Conservation (phyloP, 495 filamentous ascomycete species). For the Neurospora sp. region DNA sequence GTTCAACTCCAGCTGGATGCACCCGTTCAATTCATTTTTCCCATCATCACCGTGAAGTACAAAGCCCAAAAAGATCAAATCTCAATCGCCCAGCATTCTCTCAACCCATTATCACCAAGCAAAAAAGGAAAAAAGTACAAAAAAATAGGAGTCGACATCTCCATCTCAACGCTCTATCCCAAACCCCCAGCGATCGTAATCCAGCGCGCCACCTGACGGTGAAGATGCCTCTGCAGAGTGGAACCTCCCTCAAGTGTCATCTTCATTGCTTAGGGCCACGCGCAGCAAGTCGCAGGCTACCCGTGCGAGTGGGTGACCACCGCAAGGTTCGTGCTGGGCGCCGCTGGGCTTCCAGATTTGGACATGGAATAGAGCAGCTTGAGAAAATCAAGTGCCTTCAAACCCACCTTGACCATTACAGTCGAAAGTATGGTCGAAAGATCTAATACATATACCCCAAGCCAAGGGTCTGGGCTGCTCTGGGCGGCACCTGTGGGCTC, state of each 20-base stretch:
- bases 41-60: background rate
- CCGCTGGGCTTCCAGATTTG: slow-evolving; percentile 34
- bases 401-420: slow-evolving; percentile 40
- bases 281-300: slow-evolving; percentile 37
- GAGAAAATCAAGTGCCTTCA: slow-evolving; percentile 39
- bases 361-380: slow-evolving; percentile 29
- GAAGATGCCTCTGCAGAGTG: slow-evolving; percentile 44
- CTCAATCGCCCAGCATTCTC: background rate
- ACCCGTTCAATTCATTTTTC: background rate
- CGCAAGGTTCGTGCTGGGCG: slow-evolving; percentile 44
- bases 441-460: slow-evolving; percentile 15
- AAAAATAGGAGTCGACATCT: slow-evolving; percentile 34
- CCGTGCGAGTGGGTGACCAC: slow-evolving; percentile 40
- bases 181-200: slow-evolving; percentile 42
- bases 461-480: background rate
- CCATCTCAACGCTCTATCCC: slow-evolving; percentile 36
- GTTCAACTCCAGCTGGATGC: background rate
- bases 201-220: slow-evolving; percentile 43
- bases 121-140: slow-evolving; percentile 19
- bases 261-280: slow-evolving; percentile 39
- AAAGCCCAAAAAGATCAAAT: background rate
- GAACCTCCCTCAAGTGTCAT: slow-evolving; percentile 38
- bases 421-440: slow-evolving; percentile 11
- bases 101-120: background rate
- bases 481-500: background rate